Percentiles rank a stretch among this genome's conserved stretches.
Evolutionary conservation across 805 yeast genomes (phyloP).

Genomic region (Ogataea zsoltii): DNA sequence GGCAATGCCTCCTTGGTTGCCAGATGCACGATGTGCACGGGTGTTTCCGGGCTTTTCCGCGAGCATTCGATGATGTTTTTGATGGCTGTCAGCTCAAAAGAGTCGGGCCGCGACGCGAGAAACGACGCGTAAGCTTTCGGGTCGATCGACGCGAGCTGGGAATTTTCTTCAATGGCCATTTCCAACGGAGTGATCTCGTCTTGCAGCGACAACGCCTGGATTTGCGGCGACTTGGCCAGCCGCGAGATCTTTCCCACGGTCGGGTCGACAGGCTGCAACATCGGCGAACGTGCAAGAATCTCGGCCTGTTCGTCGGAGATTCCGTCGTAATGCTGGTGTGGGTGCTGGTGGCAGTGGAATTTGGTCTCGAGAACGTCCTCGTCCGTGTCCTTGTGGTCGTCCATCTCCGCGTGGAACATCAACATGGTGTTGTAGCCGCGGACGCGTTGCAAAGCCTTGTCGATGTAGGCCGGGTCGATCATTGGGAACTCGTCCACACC

Average conservation of each 20-base stretch:
- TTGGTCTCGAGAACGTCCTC: constrained; percentile 37
- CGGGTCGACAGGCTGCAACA: constrained; percentile 61
- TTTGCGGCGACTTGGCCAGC: constrained; percentile 37
- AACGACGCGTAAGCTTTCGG: constrained; percentile 71
- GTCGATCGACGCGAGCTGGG: constrained; percentile 45
- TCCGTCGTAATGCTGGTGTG: constrained; percentile 32
- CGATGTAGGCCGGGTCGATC: constrained; percentile 63
- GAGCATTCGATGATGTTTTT: constrained; percentile 67
- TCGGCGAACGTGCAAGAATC: constrained; percentile 56
- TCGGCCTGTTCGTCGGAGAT: constrained; percentile 52
- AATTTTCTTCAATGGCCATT: constrained; percentile 18
- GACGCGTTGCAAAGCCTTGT: constrained; percentile 63
- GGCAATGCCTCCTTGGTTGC: constrained; percentile 87
- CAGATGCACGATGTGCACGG: constrained; percentile 86
- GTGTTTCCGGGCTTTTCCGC: constrained; percentile 54
- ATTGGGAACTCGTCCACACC: constrained; percentile 98
- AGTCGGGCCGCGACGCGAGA: constrained; percentile 84
- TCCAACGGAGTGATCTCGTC: constrained; percentile 30
- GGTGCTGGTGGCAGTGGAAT: constrained; percentile 40
- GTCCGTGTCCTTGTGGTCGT: constrained; percentile 12
- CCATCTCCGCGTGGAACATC: constrained; percentile 95
- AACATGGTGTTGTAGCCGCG: constrained; percentile 66
- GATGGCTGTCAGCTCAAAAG: constrained; percentile 84
- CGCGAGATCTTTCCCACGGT: constrained; percentile 46
- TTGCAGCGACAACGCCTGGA: constrained; percentile 18